Evolutionary conservation across 1,284 basidiomycete genomes (phyloP).

Genomic region (Prillingera fragicola): DNA sequence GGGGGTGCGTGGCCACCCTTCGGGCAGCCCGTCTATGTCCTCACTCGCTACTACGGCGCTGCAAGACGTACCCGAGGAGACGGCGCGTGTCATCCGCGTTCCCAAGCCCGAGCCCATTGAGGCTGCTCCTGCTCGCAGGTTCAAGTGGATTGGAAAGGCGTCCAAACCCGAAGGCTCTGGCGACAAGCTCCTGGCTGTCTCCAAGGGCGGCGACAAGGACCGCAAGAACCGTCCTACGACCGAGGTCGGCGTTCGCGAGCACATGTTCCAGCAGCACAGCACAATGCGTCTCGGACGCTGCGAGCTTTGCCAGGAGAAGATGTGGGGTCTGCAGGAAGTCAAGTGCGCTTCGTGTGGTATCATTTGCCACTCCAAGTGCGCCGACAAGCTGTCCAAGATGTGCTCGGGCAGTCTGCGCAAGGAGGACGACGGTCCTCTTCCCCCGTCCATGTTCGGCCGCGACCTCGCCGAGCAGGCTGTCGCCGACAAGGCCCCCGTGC

Average conservation of each 20-base stretch:
- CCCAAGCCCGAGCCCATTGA: conserved; percentile 49
- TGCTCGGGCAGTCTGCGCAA: conserved; percentile 37
- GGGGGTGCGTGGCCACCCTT: conserved; percentile 28
- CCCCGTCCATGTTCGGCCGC: conserved; percentile 85
- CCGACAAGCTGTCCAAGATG: conserved; percentile 42
- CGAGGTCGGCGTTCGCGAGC: conserved; percentile 55
- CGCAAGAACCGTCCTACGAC: conserved; percentile 32
- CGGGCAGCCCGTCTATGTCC: conserved; percentile 47
- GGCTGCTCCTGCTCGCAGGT: conserved; percentile 49
- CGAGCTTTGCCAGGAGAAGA: conserved; percentile 93
- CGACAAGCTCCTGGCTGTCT: too few species aligned
- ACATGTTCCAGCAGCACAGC: conserved; percentile 85
- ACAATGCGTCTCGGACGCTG: conserved; percentile 84
- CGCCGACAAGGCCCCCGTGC: conserved; percentile 68
- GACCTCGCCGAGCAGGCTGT: conserved; percentile 76
- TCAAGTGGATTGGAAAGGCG: conserved; percentile 54
- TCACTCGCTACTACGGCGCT: conserved; percentile 42
- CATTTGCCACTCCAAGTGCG: conserved; percentile 51
- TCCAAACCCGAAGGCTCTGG: conserved; percentile 25
- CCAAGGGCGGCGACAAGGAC: conserved; percentile 8
- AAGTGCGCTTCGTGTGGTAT: conserved; percentile 63
- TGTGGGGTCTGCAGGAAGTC: conserved; percentile 90
- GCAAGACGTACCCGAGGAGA: conserved; percentile 47
- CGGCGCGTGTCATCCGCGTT: conserved; percentile 45
- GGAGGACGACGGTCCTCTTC: conserved; percentile 45